Evolutionary conservation across 371 early-diverging fungal species (phyloP).

Genomic region (Haplosporangium sp.): DNA sequence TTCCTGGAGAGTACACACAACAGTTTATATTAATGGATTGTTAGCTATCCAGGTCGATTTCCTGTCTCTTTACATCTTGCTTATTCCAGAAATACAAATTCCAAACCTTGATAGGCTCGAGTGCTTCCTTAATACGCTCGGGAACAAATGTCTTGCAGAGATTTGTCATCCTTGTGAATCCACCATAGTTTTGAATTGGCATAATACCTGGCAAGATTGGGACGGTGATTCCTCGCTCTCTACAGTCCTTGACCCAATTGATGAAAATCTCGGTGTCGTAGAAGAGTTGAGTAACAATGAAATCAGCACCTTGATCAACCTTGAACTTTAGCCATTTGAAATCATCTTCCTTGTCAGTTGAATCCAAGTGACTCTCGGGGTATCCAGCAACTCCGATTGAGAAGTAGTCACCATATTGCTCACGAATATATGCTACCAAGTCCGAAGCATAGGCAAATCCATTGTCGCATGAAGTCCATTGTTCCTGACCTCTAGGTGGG

Average conservation of each 20-base stretch:
- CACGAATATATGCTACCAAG: conserved; percentile 85
- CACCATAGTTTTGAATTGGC: conserved; percentile 88
- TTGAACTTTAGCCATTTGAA: conserved; percentile 81
- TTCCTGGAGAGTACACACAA: conserved; percentile 55
- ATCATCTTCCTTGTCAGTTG: conserved; percentile 73
- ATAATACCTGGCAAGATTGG: conserved; percentile 93
- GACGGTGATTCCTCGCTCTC: conserved; percentile 74
- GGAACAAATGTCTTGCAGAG: conserved; percentile 87
- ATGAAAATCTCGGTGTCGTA: conserved; percentile 87
- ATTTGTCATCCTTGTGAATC: conserved; percentile 85
- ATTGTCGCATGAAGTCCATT: conserved; percentile 77
- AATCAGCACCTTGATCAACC: conserved; percentile 89
- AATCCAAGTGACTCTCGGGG: conserved; percentile 86
- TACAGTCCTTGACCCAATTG: conserved; percentile 78
- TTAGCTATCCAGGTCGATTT: too few relatives aligned
- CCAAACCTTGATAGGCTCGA: conserved; percentile 84
- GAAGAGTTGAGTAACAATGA: conserved; percentile 90
- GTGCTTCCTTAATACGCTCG: conserved; percentile 68
- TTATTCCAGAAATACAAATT: not conserved
- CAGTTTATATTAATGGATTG: too few relatives aligned
- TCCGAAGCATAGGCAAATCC: conserved; percentile 88
- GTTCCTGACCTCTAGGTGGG: conserved; percentile 82
- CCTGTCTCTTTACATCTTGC: not conserved
- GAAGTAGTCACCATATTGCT: conserved; percentile 90
- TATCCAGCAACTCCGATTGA: conserved; percentile 90